Conservation (phyloP, 1,139 yeast species). For the Sugiyamaella paludigena region DNA sequence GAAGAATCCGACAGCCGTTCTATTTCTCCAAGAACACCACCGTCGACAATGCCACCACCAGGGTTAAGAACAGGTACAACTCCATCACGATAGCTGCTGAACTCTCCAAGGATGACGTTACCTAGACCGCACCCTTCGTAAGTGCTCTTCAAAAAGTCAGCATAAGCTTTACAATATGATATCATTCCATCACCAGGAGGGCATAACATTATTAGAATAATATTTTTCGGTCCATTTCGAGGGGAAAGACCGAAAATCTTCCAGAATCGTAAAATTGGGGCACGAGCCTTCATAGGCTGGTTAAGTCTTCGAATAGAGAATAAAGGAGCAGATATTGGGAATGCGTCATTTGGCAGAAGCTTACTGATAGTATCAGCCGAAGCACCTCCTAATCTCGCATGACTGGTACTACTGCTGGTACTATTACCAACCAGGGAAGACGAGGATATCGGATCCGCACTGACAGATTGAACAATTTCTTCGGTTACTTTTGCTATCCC, state of each 20-base stretch:
- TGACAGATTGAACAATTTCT: background rate
- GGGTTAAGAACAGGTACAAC: constrained; percentile 10
- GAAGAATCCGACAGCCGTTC: constrained; percentile 5
- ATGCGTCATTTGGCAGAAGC: constrained; percentile 17
- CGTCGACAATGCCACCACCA: background rate
- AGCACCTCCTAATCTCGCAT: background rate
- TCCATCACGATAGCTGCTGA: constrained; percentile 23
- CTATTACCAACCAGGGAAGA: background rate
- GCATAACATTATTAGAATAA: constrained; percentile 31
- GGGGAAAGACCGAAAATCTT: constrained; percentile 40
- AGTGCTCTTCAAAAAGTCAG: constrained; percentile 32
- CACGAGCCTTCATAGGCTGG: constrained; percentile 34
- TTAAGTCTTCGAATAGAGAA: constrained; percentile 32
- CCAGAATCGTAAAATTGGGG: constrained; percentile 41
- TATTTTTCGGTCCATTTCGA: constrained; percentile 32
- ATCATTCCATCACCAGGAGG: constrained; percentile 34
- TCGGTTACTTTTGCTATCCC: background rate
- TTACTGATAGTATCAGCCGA: constrained; percentile 12
- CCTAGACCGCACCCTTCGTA: constrained; percentile 42
- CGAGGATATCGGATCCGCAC: background rate
- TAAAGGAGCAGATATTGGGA: constrained; percentile 31
- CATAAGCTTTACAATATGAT: constrained; percentile 28
- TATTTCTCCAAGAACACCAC: constrained; percentile 7
- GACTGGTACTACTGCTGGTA: too few relatives aligned
- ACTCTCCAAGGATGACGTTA: constrained; percentile 29